Base-by-base conservation (phyloP, 2,329 filamentous ascomycete genomes). In the Venturia asperata region DNA sequence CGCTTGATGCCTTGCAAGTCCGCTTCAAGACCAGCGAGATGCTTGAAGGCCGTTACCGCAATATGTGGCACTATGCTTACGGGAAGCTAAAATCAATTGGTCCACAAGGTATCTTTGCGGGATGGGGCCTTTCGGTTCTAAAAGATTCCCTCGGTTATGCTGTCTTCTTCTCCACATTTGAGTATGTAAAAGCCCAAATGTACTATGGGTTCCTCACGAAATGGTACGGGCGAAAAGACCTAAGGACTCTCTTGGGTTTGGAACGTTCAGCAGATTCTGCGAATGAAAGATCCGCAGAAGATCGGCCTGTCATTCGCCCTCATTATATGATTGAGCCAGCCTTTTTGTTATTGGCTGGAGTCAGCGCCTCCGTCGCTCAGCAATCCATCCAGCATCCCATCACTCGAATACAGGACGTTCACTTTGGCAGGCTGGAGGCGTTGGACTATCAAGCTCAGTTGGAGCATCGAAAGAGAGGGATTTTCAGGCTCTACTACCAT, bases 301-400 rank as follows among this genome's bases (percentile, higher is more conserved):
- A 71, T 21, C 72, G 74, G 11, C 77, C 78, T 5, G 74, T 88
- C 17, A 90, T 92, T 67, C 81, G 82, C 5, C 89, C 89, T 3
- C 88, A 92, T 71, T 92, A 91, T 72, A 81, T 88, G 65, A 81
- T 92, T 34, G 89, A 92, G 72, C 89, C 89, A 4, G 79, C 83
- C 55, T 92, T 92, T 70, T 77, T 92, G 5, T 78, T 91, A 3
- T 73, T 87, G 0, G 89, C 87, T 0, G 89, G 89, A 27, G 81
- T 88, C 63, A 80, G 83, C 66, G 89, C 88, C 1, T 89, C 87
- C 0, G 79, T 91, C 11, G 75, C 83, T 0, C 88, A 90, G 71
- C 88, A 91, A 69, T 69, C 85, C 1, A 77, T 92, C 7, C 81
- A 89, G n/a, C 87, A 91, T 70, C 89, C 89, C 0, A 75, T 92